A percentile compares a stretch with the other conserved stretches of the same genome.
phyloP scores from a whole-genome alignment of 768 basidiomycete species.

The Amanita exitialis region DNA sequence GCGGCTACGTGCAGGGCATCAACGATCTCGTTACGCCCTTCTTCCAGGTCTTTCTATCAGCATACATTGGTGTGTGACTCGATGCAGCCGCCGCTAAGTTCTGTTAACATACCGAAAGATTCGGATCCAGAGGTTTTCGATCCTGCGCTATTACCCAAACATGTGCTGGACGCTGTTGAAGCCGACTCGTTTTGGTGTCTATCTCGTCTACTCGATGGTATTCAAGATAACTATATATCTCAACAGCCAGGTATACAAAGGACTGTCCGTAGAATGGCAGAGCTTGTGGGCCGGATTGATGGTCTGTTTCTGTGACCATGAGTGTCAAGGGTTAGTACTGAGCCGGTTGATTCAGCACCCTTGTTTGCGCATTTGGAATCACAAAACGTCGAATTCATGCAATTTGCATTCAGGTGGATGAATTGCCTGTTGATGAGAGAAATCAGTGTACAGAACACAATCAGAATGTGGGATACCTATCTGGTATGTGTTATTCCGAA shows the following conservation, averaged over 20 bases:
- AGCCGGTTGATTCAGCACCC: constrained; percentile 43
- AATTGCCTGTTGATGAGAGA: constrained; percentile 98
- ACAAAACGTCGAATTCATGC: constrained; percentile 98
- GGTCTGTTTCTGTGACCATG: constrained; percentile 26
- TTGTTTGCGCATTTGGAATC: constrained; percentile 78
- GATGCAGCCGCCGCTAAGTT: neutral
- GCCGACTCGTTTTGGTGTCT: constrained; percentile 99
- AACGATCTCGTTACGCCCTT: constrained; percentile 98
- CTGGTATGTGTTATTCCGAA: constrained; percentile 46
- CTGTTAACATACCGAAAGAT: constrained; percentile 35
- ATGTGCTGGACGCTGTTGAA: constrained; percentile 77
- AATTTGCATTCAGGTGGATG: constrained; percentile 99
- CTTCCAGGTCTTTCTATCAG: constrained; percentile 92
- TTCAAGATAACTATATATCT: constrained; percentile 96
- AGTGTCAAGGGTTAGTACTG: constrained; percentile 3
- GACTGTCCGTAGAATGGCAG: constrained; percentile 89
- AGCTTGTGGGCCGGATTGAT: constrained; percentile 86
- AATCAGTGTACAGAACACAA: constrained; percentile 92
- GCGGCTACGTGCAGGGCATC: constrained; percentile 98
- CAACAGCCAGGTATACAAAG: constrained; percentile 95
- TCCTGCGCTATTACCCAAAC: constrained; percentile 58
- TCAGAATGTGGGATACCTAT: constrained; percentile 99
- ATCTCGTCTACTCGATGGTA: constrained; percentile 89
- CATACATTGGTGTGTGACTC: constrained; percentile 70
- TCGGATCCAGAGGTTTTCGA: constrained; percentile 88